These are phyloP conservation scores for Fusarium paranaense DNA, from an alignment of 2,329 filamentous ascomycete species.

Conservation along the genomic window DNA sequence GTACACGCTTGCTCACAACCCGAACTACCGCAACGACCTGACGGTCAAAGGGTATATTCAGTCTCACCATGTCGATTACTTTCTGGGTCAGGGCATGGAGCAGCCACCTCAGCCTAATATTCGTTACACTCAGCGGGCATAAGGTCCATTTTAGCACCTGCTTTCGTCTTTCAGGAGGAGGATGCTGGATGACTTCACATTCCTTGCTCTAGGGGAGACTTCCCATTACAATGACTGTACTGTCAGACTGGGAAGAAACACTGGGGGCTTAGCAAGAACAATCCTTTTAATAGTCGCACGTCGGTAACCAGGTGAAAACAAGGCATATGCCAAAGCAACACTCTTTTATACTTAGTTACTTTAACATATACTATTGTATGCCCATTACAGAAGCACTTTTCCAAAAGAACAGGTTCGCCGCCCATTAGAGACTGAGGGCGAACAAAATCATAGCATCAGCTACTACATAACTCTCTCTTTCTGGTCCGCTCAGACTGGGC, in stretches of 20 bases:
- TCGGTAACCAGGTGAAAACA: neutral
- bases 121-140: neutral
- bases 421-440: too few species aligned
- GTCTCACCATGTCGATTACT: constrained; percentile 40
- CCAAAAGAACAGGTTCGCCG: too few species aligned
- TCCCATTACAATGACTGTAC: neutral
- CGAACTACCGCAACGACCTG: constrained; percentile 41
- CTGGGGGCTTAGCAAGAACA: neutral
- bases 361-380: neutral
- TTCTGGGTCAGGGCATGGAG: constrained; percentile 31
- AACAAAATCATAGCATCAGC: too few species aligned
- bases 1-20: constrained; percentile 42
- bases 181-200: neutral
- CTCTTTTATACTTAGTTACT: neutral
- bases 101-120: constrained; percentile 26
- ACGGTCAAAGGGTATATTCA: constrained; percentile 42
- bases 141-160: neutral
- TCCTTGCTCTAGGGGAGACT: neutral
- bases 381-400: too few species aligned
- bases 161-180: neutral
- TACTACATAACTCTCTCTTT: too few species aligned
- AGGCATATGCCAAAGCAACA: neutral
- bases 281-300: neutral
- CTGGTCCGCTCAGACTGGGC: too few species aligned
- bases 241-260: neutral